These are phyloP conservation scores for Spathaspora sp. DNA, from an alignment of 1,139 yeast species.

Conservation along the genomic window DNA sequence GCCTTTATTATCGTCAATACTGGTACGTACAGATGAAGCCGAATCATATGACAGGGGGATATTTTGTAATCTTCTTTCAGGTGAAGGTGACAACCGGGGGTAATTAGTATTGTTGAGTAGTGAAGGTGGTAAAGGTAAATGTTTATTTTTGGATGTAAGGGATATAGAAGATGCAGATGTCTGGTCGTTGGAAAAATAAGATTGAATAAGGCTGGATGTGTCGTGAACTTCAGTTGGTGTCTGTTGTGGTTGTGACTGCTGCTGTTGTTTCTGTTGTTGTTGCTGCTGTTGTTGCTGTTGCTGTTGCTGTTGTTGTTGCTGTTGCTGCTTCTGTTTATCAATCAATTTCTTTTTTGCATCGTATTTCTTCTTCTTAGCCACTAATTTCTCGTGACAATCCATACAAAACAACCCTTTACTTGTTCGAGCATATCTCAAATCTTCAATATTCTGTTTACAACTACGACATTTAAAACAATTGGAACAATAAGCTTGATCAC, in stretches of 20 bases:
- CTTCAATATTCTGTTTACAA: slow-evolving; percentile 86
- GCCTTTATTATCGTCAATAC: neutral
- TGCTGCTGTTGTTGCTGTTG: slow-evolving; percentile 6
- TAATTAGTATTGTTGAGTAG: neutral
- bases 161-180: slow-evolving; percentile 15
- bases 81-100: neutral
- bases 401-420: slow-evolving; percentile 93
- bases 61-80: neutral
- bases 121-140: slow-evolving; percentile 32
- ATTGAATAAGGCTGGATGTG: slow-evolving; percentile 11
- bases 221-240: slow-evolving; percentile 10
- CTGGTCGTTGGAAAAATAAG: slow-evolving; percentile 11
- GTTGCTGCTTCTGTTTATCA: neutral
- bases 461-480: slow-evolving; percentile 88
- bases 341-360: slow-evolving; percentile 43
- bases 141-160: slow-evolving; percentile 26
- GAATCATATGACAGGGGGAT: neutral
- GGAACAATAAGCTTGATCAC: slow-evolving; percentile 93
- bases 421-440: slow-evolving; percentile 88
- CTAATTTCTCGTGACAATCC: slow-evolving; percentile 83
- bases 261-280: neutral
- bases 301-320: slow-evolving; percentile 17
- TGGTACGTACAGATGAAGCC: neutral
- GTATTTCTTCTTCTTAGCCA: slow-evolving; percentile 63
- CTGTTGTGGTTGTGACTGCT: slow-evolving; percentile 2